phyloP scores from a whole-genome alignment of 495 filamentous ascomycete genomes.

The Mytilinidion resinicola region DNA sequence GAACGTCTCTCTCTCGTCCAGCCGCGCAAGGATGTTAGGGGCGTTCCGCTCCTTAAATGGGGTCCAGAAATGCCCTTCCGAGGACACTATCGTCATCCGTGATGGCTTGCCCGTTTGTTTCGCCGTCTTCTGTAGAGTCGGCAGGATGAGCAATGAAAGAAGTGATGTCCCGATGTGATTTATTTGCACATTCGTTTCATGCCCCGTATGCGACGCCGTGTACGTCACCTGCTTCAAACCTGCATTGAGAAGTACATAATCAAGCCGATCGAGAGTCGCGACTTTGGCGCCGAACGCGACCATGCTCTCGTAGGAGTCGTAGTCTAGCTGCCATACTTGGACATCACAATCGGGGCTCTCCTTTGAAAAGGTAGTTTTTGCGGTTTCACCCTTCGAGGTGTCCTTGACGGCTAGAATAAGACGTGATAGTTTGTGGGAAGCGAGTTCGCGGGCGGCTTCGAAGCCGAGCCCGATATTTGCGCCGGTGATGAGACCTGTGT shows the following conservation, averaged over 20 bases:
- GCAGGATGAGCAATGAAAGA: conserved; percentile 10
- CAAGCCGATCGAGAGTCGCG: conserved; percentile 34
- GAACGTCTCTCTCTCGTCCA: conserved; percentile 1
- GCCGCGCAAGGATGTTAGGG: conserved; percentile 1
- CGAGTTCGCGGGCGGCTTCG: conserved; percentile 16
- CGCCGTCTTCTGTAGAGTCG: conserved; percentile 1
- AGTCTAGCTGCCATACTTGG: conserved; percentile 40
- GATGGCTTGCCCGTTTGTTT: neutral
- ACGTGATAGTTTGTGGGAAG: conserved; percentile 33
- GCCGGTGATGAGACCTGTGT: conserved; percentile 11
- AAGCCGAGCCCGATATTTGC: conserved; percentile 14
- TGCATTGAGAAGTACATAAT: conserved; percentile 40
- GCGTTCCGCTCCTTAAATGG: conserved; percentile 5
- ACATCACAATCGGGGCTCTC: neutral
- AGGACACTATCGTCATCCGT: conserved; percentile 8
- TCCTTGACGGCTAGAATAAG: conserved; percentile 43
- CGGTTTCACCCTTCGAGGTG: conserved; percentile 22
- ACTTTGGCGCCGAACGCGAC: conserved; percentile 32
- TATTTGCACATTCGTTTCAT: conserved; percentile 13
- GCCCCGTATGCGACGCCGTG: neutral
- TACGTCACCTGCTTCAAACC: conserved; percentile 23
- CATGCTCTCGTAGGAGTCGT: conserved; percentile 35
- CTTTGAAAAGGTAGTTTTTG: conserved; percentile 10
- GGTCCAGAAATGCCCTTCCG: conserved; percentile 7
- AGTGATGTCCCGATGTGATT: conserved; percentile 10